Base-by-base conservation (phyloP, 108 stramenopile genomes). In the Fistulifera solaris region DNA sequence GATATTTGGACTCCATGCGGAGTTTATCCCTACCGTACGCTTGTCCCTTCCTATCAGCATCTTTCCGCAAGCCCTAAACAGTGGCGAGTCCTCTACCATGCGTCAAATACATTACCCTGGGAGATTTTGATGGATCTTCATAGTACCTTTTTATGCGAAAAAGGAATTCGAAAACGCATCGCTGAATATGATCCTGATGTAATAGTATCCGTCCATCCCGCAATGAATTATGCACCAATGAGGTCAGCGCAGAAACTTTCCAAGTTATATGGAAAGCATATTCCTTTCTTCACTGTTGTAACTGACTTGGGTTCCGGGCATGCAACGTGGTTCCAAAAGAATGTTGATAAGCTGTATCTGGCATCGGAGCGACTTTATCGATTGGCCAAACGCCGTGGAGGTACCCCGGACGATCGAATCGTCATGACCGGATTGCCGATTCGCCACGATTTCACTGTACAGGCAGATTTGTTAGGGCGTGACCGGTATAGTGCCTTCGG, bases 301-400 rank as follows among this genome's bases (percentile, higher is more conserved):
- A 98, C 97, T 11, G 97, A 98, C 69, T 79, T 98, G 24, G 96
- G 85, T 40, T 79, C 81, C 6, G 95, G 82, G 21, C 96, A 98
- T 65, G 70, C 81, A 24, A 93, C 82, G 17, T 98, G 96, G 96
- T 98, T 98, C 61, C 71, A 80, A 65, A 72, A 67, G 58, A 63
- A 85, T 41, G 80, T 81, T 12, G 92, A 94, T 50, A 75, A 75
- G 47, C 78, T 90, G 59, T 98, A 93, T 45, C 79, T 98, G 3
- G 95, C 96, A 0, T 83, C 84, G 0, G 85, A 93, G 40, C 72
- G 72, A 0, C 59, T 96, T 8, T 64, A 59, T n/a, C 43, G 58
- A 19, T 56, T 86, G 23, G 95, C 95, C 0, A 63, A 72, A 38
- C 54, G 56, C 17, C 57, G 86, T 40, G 89, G 82, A 27, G 58